A percentile compares a stretch with the other conserved stretches of the same genome.
These are phyloP conservation scores for Cladophialophora bantiana DNA, from an alignment of 2,329 filamentous ascomycete species.

Conservation along the genomic window DNA sequence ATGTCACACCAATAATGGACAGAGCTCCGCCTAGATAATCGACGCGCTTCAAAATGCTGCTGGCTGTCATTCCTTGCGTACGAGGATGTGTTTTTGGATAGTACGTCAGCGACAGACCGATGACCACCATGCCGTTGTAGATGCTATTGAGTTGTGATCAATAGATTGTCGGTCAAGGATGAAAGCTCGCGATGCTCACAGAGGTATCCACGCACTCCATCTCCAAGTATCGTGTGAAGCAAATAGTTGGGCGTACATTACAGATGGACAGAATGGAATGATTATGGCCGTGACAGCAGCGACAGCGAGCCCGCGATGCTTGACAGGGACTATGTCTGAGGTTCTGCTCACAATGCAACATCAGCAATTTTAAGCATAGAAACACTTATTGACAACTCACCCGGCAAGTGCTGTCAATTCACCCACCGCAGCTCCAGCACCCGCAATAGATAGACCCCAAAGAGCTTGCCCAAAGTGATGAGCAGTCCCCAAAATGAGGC, in stretches of 20 bases:
- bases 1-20: not conserved
- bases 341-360: slow-evolving; percentile 12
- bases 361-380: not conserved
- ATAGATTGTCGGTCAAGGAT: too few species aligned
- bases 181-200: too few species aligned
- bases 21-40: not conserved
- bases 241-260: slow-evolving; percentile 31
- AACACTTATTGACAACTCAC: slow-evolving; percentile 18
- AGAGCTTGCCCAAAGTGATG: slow-evolving; percentile 26
- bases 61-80: not conserved
- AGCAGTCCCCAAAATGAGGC: slow-evolving; percentile 31
- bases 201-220: slow-evolving; percentile 30
- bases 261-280: slow-evolving; percentile 32
- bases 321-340: slow-evolving; percentile 37
- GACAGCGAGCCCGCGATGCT: slow-evolving; percentile 29
- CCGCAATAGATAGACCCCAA: slow-evolving; percentile 29
- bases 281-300: slow-evolving; percentile 28
- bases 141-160: too few species aligned
- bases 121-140: too few species aligned
- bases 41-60: not conserved
- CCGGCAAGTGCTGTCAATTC: slow-evolving; percentile 34
- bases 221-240: slow-evolving; percentile 35
- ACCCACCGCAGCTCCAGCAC: slow-evolving; percentile 32
- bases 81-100: too few species aligned
- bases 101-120: too few species aligned